Evolutionary conservation across 2,329 filamentous ascomycete species (phyloP), one percentile per base, ranked within the genome.

Genomic region (Epichloe sylvatica): DNA sequence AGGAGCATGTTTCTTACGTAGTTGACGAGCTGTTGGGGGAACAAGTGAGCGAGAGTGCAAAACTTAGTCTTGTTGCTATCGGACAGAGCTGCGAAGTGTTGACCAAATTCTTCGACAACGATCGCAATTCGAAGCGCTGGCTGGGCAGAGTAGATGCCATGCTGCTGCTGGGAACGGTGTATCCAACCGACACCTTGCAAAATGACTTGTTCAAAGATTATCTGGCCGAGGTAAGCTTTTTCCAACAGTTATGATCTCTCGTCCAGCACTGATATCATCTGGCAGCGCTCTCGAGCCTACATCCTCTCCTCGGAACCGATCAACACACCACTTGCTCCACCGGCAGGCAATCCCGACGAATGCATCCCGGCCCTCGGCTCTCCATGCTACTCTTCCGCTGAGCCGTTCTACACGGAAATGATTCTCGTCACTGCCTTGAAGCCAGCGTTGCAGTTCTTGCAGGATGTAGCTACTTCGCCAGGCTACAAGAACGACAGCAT

Each of bases 31-130:
- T 90, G 1, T 58, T 92, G 4, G 66, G 66, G 0, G 63, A 67
- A 8, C 53, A 80, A 5, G 66, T 77, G 0, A 59, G 67, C 0
- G 50, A 67, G 0, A 63, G 72, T 1, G 78, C 80, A 0, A 73
- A 72, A 42, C 60, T 94, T 19, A 81, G 89, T 59, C 62, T 95
- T 34, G 71, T 95, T 45, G 86, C 77, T 1, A 68, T 92, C 15
- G 80, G 83, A 2, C 79, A 84, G 49, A 81, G 80, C 3, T 81
- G 80, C 0, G 73, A 81, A 34, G 67, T 72, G 2, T 69, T 80
- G 0, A 64, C 82, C 30, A 59, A 66, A 13, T 82, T 84, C 53
- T 68, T 92, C 9, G 73, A 80, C 36, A 55, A 72, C 3, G 61
- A 76, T 9, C 70, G 69, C 62, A 73, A 68, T 60, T 83, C 76